These are phyloP conservation scores for Leersia perrieri DNA, from an alignment of 176 grass and related monocot genomes.

Conservation along the genomic window DNA sequence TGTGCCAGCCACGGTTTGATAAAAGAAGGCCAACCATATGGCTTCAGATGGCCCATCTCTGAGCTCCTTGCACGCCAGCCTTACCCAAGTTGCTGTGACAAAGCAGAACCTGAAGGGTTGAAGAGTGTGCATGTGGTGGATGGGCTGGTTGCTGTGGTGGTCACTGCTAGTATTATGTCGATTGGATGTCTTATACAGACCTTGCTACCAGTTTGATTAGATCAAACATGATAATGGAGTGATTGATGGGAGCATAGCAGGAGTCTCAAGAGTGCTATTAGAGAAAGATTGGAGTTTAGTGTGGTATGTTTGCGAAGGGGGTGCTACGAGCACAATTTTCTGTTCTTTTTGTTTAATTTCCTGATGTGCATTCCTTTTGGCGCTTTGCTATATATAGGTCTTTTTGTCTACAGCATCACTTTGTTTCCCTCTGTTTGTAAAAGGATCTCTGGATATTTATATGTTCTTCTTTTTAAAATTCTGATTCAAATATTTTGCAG, in stretches of 20 bases:
- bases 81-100: not conserved
- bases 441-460: not conserved
- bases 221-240: not conserved
- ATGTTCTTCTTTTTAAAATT: conserved; percentile 1
- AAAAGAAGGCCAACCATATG: no score
- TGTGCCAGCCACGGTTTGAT: no score
- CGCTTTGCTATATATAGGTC: not conserved
- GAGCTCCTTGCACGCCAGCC: not conserved
- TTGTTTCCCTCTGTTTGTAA: not conserved
- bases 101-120: no score
- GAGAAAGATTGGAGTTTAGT: not conserved
- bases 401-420: not conserved
- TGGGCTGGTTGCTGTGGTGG: not conserved
- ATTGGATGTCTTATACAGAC: not conserved
- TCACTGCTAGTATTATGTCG: not conserved
- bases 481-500: conserved; percentile 41
- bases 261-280: not conserved
- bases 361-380: not conserved
- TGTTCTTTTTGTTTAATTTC: not conserved
- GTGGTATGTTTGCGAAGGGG: not conserved
- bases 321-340: not conserved
- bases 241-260: not conserved
- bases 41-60: not conserved
- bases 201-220: not conserved
- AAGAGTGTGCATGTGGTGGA: no score